Evolutionary conservation across 108 stramenopile species (phyloP), one percentile per base, ranked within the genome.

Genomic region (Schizochytrium sp.): DNA sequence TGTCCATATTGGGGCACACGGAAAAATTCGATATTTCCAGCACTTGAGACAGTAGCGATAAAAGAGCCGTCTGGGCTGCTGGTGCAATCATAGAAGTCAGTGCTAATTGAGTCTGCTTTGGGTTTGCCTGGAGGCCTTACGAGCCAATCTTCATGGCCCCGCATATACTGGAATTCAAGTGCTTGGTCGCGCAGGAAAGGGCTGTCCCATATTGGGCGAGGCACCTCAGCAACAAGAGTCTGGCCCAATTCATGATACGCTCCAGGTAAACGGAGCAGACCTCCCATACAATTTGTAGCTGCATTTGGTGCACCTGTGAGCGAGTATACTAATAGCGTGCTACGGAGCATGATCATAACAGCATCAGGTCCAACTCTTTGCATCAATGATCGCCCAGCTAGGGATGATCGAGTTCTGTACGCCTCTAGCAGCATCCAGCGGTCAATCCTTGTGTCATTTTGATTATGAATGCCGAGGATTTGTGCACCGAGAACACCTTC

Each of bases 391-490:
- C 64, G 12, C 8, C 64, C 64, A 7, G 64, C 7, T 8, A 44
- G 10, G 64, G 15, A 13, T 38, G 5, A 38, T 2, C 64, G 64
- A 38, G 10, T 44, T 8, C 64, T 38, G 64, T 69, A 69, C 12
- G 64, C 64, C 28, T 69, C 64, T 7, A 69, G 28, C 42, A 69
- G 64, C 64, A 69, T 69, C 64, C 64, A 69, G 12, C 64, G 64
- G 28, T 69, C 64, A 28, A 28, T 28, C 28, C 28, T 28, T 28
- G 28, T 28, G 28, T 28, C 28, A 28, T 28, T 28, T 28, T 28
- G 28, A 28, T 28, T 28, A 28, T 28, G 28, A 28, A 28, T 28
- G 28, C 28, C 28, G 28, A 28, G 28, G 28, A 28, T 28, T 28
- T 28, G 28, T 28, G 28, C 28, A 28, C 28, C 28, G 28, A 28